Evolutionary conservation across 495 filamentous ascomycete genomes (phyloP), one percentile per base, ranked within the genome.

Genomic region (Pseudotulostoma volvatum): DNA sequence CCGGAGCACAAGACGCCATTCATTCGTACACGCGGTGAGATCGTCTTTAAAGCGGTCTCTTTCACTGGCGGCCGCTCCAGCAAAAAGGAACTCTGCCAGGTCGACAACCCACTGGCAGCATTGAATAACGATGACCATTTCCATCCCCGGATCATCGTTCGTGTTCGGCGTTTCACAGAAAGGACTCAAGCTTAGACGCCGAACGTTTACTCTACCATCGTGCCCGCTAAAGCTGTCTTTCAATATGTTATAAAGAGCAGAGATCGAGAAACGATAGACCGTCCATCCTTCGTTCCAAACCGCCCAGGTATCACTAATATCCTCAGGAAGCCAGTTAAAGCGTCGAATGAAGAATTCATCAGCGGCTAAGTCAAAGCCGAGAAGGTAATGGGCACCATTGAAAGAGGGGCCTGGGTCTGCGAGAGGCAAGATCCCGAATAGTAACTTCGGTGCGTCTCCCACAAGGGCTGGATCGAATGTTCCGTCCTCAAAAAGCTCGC

Each of bases 91-190:
- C n/a, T 56, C 54, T 3, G 45, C 46, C 23, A 53, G 50, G 31
- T 65, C 61, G 7, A 47, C 18, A 1, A 60, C 33, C 38, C 57
- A 63, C 36, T 62, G 58, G 14, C 51, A 45, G 18, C 52, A 58
- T n/a, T 52, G 38, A 18, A 60, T 52, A 4, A 36, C 45, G 20
- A 65, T 48, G 7, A 61, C 48, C 11, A 61, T 40, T 33, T 65
- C 61, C 44, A 65, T 41, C 0, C 57, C 58, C 0, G 51, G 51
- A 9, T 38, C 21, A 7, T 37, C 7, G 30, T 44, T 34, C 0
- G 41, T 44, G 23, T 46, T 38, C 9, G 38, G 31, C 11, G 44
- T 35, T 20, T 34, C 38, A 33, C 50, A 49, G 15, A 33, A 34
- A 9, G 37, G 34, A 28, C 40, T 45, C 0, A 31, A 40, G 34